Evolutionary conservation across 441 rosid genomes (phyloP).

Genomic region (Syzygium malaccense): DNA sequence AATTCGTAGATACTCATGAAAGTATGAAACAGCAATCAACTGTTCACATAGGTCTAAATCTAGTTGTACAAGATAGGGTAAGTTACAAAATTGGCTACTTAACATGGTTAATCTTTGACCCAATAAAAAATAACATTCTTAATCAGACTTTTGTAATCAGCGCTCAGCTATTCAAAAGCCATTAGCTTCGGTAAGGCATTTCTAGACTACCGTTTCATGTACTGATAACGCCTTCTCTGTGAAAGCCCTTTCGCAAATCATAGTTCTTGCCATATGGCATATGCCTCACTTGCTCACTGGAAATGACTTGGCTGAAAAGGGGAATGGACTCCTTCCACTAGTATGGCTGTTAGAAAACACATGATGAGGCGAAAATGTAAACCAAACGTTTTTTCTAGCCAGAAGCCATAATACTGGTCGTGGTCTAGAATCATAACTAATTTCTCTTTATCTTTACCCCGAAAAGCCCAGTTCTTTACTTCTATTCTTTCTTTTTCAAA

Average conservation of each 20-base stretch:
- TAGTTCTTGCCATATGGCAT: not conserved
- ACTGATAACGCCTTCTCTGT: not conserved
- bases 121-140: not conserved
- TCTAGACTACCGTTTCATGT: not conserved
- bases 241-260: not conserved
- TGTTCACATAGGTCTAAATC: not conserved
- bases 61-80: not conserved
- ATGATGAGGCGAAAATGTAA: not conserved
- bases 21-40: not conserved
- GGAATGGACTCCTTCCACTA: not conserved
- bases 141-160: not conserved
- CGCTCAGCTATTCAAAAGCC: not conserved
- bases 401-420: not conserved
- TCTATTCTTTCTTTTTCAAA: no score
- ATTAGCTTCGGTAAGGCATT: not conserved
- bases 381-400: not conserved
- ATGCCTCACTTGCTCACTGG: not conserved
- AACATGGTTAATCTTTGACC: not conserved
- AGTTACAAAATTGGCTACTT: not conserved
- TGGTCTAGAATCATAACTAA: not conserved
- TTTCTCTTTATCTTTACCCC: no score
- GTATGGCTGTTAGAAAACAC: not conserved
- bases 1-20: not conserved
- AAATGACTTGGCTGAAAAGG: not conserved
- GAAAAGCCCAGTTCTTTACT: no score